Conservation (phyloP, 164 flowering plant genomes). For the Magnolia changhungtana region DNA sequence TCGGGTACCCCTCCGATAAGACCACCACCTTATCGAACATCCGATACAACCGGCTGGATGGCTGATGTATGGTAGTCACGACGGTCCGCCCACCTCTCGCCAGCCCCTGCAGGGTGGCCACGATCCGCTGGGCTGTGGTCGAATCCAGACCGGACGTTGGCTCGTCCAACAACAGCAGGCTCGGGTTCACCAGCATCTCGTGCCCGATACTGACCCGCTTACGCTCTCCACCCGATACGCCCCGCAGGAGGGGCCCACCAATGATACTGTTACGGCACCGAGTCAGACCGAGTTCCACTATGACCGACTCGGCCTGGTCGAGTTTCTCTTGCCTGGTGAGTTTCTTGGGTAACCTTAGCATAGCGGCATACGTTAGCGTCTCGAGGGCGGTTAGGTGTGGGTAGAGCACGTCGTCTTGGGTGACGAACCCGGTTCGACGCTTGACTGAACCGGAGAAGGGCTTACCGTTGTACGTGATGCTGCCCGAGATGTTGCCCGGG, state of each 20-base stretch:
- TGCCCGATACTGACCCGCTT: conserved; percentile 96
- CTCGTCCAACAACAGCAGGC: conserved; percentile 77
- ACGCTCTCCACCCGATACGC: conserved; percentile 88
- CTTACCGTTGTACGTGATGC: conserved; percentile 60
- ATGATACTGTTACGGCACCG: conserved; percentile 55
- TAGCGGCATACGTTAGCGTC: conserved; percentile 66
- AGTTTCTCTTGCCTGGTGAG: conserved; percentile 52
- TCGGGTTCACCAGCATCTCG: conserved; percentile 91
- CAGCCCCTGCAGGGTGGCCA: conserved; percentile 53
- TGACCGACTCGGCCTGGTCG: conserved; percentile 57
- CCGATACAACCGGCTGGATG: conserved; percentile 69
- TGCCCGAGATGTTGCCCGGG: conserved; percentile 64
- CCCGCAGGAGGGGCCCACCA: conserved; percentile 70
- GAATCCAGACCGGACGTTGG: conserved; percentile 96
- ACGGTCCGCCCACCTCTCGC: conserved; percentile 80
- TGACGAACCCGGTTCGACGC: conserved; percentile 68
- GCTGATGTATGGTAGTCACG: conserved; percentile 86
- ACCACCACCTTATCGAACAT: conserved; percentile 87
- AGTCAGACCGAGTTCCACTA: conserved; percentile 61
- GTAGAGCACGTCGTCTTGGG: conserved; percentile 82
- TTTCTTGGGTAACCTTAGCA: conserved; percentile 60
- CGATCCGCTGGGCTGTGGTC: conserved; percentile 74
- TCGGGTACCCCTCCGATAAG: conserved; percentile 69
- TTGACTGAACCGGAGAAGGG: conserved; percentile 58
- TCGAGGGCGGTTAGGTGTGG: conserved; percentile 86